Evolutionary conservation across 768 basidiomycete species (phyloP), one percentile per base, ranked within the genome.

Genomic region (Stropharia rugosoannulata): DNA sequence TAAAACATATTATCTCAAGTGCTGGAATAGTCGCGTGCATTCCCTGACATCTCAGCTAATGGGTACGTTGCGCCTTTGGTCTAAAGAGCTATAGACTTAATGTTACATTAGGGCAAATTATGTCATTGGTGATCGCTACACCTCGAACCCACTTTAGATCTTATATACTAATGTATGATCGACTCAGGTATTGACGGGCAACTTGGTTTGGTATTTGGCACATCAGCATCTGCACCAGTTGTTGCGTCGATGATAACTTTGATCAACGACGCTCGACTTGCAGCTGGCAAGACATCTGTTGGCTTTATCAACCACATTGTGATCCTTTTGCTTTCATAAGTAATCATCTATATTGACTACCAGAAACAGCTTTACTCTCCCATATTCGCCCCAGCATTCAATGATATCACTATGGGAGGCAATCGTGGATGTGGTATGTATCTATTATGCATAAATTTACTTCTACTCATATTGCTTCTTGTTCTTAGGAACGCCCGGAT

Each of bases 261-360:
- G 67, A 67, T 83, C 48, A 83, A 83, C 52, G 83, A 83, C 57
- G 80, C 77, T 0, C 74, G 81, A 1, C 62, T 84, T 22, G 70
- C 73, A 2, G 4, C 5, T 3, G 70, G 71, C 5, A 82, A 82
- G 60, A 51, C 59, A 0, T 65, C 81, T 0, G 70, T 84, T 37
- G 82, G 80, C 5, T 81, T 80, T 56, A 73, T 81, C 18, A 81
- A 81, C 51, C 78, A 76, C 25, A 53, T 64, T 4, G 76, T 79
- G 48, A 50, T 60, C 58, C 44, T 32, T 4, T 15, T 12, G 7
- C 15, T 2, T 4, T 12, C 35, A 18, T 13, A 25, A 6, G 8
- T 9, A 0, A 46, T 10, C 18, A 5, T 19, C 18, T 11, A 29
- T 32, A 32, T 49, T 48, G 44, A 36, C 9, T 1, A n/a, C 29